These are phyloP conservation scores for Dispira simplex DNA, from an alignment of 192 early-diverging fungal species.

Conservation along the genomic window DNA sequence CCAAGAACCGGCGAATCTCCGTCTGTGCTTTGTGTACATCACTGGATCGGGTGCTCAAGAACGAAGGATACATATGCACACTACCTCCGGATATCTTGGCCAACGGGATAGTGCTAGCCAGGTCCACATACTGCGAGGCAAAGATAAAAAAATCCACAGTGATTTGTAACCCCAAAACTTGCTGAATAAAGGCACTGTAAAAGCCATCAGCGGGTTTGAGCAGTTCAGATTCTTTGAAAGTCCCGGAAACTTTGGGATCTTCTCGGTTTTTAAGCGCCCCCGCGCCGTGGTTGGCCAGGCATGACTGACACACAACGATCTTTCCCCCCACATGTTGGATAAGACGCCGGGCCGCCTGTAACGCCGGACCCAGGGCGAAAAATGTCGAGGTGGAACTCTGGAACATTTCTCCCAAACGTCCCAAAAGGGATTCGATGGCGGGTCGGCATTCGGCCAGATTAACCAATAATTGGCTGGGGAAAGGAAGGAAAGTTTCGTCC, in stretches of 20 bases:
- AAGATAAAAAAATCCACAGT: conserved; percentile 84
- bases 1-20: conserved; percentile 53
- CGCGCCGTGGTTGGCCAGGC: conserved; percentile 71
- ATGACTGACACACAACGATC: conserved; percentile 69
- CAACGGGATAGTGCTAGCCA: conserved; percentile 63
- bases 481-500: conserved; percentile 83
- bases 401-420: conserved; percentile 69
- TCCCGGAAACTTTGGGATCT: conserved; percentile 76
- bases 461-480: conserved; percentile 80
- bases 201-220: conserved; percentile 75
- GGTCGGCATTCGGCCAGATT: conserved; percentile 68
- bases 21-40: conserved; percentile 55
- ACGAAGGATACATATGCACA: conserved; percentile 62
- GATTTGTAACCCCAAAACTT: conserved; percentile 66
- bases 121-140: conserved; percentile 74
- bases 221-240: conserved; percentile 78
- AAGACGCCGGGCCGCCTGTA: conserved; percentile 54
- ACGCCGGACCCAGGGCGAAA: conserved; percentile 64
- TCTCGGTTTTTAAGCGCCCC: conserved; percentile 75
- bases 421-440: conserved; percentile 72
- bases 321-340: conserved; percentile 79
- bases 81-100: conserved; percentile 81
- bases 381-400: conserved; percentile 54
- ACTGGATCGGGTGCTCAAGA: conserved; percentile 55
- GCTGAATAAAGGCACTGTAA: conserved; percentile 68